phyloP scores from a whole-genome alignment of 83 land plant genomes.

The Picea mariana region DNA sequence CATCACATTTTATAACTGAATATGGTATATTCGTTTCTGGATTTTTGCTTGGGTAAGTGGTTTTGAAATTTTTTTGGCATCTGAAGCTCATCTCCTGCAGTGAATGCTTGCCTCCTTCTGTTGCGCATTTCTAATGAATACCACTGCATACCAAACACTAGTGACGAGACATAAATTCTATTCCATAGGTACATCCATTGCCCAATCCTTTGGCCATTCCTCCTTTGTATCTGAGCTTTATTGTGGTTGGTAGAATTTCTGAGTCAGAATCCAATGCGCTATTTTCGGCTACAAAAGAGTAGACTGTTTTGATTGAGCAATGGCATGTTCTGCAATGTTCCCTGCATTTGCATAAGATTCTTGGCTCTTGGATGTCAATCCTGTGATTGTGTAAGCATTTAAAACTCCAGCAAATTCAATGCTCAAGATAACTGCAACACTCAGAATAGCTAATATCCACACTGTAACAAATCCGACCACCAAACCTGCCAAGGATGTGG shows the following conservation, averaged over 20 bases:
- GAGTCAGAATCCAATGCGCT: conserved; percentile 70
- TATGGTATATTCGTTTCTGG: too few relatives aligned
- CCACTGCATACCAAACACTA: conserved; percentile 94
- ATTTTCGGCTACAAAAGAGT: conserved; percentile 84
- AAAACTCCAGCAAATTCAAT: conserved; percentile 87
- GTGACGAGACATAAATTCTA: conserved; percentile 92
- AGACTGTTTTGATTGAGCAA: conserved; percentile 88
- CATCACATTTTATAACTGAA: too few relatives aligned
- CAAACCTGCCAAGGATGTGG: conserved; percentile 80
- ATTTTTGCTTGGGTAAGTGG: too few relatives aligned
- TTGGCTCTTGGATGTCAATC: conserved; percentile 80
- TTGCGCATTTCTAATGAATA: conserved; percentile 74
- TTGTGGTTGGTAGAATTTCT: conserved; percentile 66
- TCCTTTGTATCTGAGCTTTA: conserved; percentile 79
- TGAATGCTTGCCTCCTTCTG: conserved; percentile 92
- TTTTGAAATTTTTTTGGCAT: too few relatives aligned
- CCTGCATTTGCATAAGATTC: conserved; percentile 90
- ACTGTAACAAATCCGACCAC: conserved; percentile 80
- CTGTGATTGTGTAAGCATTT: conserved; percentile 75
- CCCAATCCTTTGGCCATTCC: conserved; percentile 93
- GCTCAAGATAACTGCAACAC: conserved; percentile 76
- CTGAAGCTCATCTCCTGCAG: conserved; percentile 29
- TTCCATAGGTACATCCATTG: conserved; percentile 85
- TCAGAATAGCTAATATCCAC: conserved; percentile 77
- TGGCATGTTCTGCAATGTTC: conserved; percentile 67